phyloP scores from a whole-genome alignment of 306 rosid species.

The Gynostemma pentaphyllum region DNA sequence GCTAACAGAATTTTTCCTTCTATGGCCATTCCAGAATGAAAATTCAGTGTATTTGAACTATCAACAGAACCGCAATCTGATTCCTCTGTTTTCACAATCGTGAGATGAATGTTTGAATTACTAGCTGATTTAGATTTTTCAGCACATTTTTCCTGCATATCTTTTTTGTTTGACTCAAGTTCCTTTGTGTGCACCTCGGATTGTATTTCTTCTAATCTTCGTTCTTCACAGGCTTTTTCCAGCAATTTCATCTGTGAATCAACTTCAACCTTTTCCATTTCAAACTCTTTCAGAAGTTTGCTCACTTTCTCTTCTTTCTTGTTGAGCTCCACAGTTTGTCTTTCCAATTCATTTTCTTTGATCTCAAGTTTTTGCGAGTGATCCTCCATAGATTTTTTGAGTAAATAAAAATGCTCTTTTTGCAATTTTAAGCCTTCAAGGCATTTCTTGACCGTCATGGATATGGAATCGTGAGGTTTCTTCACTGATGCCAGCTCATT shows the following conservation, averaged over 20 bases:
- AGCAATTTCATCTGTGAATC: no score
- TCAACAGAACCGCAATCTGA: neutral
- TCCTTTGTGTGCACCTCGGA: conserved; percentile 13
- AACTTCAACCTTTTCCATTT: conserved; percentile 6
- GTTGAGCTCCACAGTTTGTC: neutral
- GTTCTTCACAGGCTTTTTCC: conserved; percentile 9
- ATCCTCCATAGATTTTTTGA: neutral
- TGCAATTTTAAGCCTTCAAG: conserved; percentile 19
- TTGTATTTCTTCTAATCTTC: conserved; percentile 14
- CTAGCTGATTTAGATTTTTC: no score
- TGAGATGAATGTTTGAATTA: no score
- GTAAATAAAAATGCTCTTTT: no score
- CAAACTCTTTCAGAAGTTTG: neutral
- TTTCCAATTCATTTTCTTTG: no score
- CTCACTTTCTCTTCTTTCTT: neutral
- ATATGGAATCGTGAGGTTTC: neutral
- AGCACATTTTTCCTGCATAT: no score
- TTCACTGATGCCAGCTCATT: conserved; percentile 8
- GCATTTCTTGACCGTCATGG: neutral
- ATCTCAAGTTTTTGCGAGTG: neutral
- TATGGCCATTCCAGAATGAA: no score
- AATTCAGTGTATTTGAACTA: no score
- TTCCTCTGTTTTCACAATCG: conserved; percentile 11
- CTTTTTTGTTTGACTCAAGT: conserved; percentile 13
- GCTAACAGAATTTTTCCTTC: no score